These are phyloP conservation scores for Penicillium sp. DNA, from an alignment of 2,329 filamentous ascomycete genomes.

Conservation along the genomic window DNA sequence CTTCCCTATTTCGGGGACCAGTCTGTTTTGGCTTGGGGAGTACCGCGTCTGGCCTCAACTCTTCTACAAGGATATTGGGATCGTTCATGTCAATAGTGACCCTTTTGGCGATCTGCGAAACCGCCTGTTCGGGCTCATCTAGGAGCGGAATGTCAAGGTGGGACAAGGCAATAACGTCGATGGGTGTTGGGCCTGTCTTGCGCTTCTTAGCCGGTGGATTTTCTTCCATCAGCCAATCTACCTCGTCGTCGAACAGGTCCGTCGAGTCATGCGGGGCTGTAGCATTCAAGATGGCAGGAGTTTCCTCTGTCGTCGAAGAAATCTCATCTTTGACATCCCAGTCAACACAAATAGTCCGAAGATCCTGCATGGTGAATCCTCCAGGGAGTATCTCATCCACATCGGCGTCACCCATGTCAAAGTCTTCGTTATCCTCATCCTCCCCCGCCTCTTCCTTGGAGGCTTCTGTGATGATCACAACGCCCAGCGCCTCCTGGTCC, in stretches of 20 bases:
- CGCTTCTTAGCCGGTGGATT: constrained; percentile 67
- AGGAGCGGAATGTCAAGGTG: constrained; percentile 71
- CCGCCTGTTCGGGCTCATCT: constrained; percentile 77
- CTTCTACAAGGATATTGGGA: constrained; percentile 80
- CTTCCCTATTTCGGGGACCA: constrained; percentile 49
- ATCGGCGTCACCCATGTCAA: constrained; percentile 57
- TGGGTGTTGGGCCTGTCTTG: constrained; percentile 53
- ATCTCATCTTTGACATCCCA: constrained; percentile 69
- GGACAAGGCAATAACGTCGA: constrained; percentile 55
- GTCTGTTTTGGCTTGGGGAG: constrained; percentile 55
- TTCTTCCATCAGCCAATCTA: constrained; percentile 53
- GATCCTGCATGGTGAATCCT: constrained; percentile 76
- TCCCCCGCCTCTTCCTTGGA: constrained; percentile 50
- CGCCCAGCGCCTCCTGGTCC: constrained; percentile 60
- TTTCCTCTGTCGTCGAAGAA: constrained; percentile 26
- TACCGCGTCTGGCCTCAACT: constrained; percentile 66
- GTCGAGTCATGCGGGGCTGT: constrained; percentile 8
- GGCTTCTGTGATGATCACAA: constrained; percentile 52
- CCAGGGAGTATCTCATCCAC: constrained; percentile 66
- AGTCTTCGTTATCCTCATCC: constrained; percentile 50
- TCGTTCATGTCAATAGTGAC: constrained; percentile 87
- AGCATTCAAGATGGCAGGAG: constrained; percentile 3
- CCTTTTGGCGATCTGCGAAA: constrained; percentile 72
- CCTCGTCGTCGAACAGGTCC: constrained; percentile 52
- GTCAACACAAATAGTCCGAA: constrained; percentile 83